These are phyloP conservation scores for Talaromyces sp. DNA, from an alignment of 2,329 filamentous ascomycete species.

Conservation along the genomic window DNA sequence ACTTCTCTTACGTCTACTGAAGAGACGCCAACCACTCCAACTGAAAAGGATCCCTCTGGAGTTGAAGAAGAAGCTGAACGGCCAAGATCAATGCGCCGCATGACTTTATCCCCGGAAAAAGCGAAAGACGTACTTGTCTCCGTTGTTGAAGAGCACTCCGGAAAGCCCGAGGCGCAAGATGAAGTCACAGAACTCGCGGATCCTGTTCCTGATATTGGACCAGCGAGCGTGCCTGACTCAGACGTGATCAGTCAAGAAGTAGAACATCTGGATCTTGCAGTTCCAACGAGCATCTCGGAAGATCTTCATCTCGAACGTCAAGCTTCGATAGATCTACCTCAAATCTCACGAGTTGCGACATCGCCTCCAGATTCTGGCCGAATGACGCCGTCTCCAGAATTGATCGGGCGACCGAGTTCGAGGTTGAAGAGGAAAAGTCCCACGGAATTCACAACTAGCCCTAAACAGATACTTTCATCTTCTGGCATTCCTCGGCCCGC, in stretches of 20 bases:
- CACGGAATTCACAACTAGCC: constrained; percentile 21
- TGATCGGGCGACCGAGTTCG: constrained; percentile 14
- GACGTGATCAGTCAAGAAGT: constrained; percentile 48
- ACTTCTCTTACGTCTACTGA: constrained; percentile 71
- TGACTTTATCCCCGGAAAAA: constrained; percentile 59
- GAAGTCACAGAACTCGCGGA: constrained; percentile 25
- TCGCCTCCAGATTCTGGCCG: constrained; percentile 19
- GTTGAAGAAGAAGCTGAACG: constrained; percentile 31
- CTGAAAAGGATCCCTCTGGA: constrained; percentile 34
- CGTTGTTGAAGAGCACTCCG: constrained; percentile 63
- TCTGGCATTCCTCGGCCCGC: constrained; percentile 43
- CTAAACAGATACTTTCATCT: constrained; percentile 30
- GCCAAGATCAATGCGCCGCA: constrained; percentile 38
- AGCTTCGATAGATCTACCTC: constrained; percentile 18
- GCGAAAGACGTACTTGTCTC: constrained; percentile 63
- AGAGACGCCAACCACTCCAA: constrained; percentile 54
- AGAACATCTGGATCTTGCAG: constrained; percentile 61
- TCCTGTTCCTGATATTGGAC: constrained; percentile 22
- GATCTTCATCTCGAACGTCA: constrained; percentile 20
- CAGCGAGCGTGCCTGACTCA: constrained; percentile 26
- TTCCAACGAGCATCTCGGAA: constrained; percentile 37
- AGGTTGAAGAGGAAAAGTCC: constrained; percentile 20
- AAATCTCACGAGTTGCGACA: constrained; percentile 17
- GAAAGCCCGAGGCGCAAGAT: constrained; percentile 33
- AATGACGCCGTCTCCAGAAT: constrained; percentile 22